Base-by-base conservation (phyloP, 192 early-diverging fungal genomes). In the Mortierella hygrophila region DNA sequence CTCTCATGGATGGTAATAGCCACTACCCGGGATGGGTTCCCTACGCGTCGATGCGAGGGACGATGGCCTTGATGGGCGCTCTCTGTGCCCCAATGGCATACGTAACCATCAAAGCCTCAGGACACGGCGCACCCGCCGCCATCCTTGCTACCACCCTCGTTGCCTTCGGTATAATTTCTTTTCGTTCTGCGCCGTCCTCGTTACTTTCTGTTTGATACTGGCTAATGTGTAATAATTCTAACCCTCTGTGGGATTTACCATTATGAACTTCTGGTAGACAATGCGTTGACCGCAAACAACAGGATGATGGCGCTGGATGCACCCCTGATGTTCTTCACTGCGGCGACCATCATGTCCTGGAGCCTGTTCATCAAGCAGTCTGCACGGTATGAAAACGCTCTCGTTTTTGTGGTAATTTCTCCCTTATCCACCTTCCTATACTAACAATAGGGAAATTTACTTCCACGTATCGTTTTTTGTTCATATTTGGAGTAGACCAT, bases 301-400 rank as follows among this genome's bases (percentile, higher is more conserved):
- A 93, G 97, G 32, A 84, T 97, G 41, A 96, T 98, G 54, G 89
- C 97, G 32, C 90, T 98, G 40, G 97, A 98, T 88, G 92, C 95
- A n/a, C 95, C 97, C 78, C 88, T 99, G 55, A 91, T 98, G 80
- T 94, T 99, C 68, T 98, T 98, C 86, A 94, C 92, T 32, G 93
- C 95, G 29, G 82, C 90, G 20, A 91, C 96, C 20, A 83, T 94
- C 49, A 93, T 96, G 55, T 86, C 91, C 70, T 99, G 97, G 97
- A 87, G 95, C 35, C 86, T 94, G 88, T 98, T 98, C 81, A 90
- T 91, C 70, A 95, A 96, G 41, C 82, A 71, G 6, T 72, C 81
- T 4, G 18, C 52, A 7, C 69, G 72, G 74, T 88, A 76, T 88
- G 90, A 55, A 15, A 47, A 2, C 0, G 1, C 9, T 15, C 21